Base-by-base conservation (phyloP, 2,329 filamentous ascomycete species). In the Emmonsia crescens region DNA sequence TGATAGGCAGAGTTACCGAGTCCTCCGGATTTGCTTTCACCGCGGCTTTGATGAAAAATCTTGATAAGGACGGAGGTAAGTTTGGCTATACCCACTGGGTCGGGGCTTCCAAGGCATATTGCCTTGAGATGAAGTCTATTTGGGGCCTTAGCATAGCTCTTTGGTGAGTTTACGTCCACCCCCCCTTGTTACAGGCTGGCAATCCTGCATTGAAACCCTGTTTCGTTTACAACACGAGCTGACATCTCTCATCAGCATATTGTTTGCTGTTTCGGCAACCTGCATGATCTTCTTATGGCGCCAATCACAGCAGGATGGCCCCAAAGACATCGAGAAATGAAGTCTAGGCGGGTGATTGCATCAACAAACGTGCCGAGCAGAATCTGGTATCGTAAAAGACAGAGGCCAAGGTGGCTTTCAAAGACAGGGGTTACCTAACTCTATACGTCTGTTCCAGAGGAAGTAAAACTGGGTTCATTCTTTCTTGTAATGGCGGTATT, bases 121-220 rank as follows among this genome's bases (percentile, higher is more conserved):
- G 92, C 78, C 85, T 86, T 70, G 86, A 94, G 78, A 85, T 91
- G 73, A 95, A 96, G 81, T 84, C 88, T 19, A 84, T 94, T 66
- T 96, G 91, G 92, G 91, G 91, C 0, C 76, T 96, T 63, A 84
- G 85, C 73, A 92, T 96, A 74, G 86, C 86, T 4, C 82, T 95
- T 57, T 91, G 82, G 82, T 85, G 71, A 71, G 80, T 78, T 56
- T 38, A 40, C 16, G 51, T 21, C 61, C 8, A 3, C 6, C 57
- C 19, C 24, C 21, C 29, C 6, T 49, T 19, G 38, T 40, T 54
- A 31, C 59, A 21, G 5, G 33, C 14, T 29, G 46, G 52, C 61
- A 58, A 64, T 51, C 14, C 49, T 16, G 42, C 44, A 44, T 12
- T 40, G 61, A 80, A 86, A 73, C 82, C 89, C 51, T 76, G 90